These are phyloP conservation scores for Venturia carpophila DNA, from an alignment of 2,329 filamentous ascomycete species.

Conservation along the genomic window DNA sequence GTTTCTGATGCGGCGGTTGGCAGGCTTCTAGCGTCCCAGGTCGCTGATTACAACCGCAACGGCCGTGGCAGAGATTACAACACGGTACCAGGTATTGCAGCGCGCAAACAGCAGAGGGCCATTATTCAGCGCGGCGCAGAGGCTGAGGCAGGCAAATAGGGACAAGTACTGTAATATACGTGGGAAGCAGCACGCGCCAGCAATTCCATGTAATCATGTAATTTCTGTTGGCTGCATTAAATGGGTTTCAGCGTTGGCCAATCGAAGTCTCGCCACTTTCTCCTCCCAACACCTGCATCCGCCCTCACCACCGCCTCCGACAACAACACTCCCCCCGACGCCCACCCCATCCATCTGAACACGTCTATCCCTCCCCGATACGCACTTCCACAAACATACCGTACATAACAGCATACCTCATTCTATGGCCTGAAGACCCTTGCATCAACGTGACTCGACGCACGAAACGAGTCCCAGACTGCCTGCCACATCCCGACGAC, in stretches of 20 bases:
- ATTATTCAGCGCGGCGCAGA: background rate
- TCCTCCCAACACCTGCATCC: background rate
- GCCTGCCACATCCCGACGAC: conserved; percentile 7
- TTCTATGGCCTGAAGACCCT: background rate
- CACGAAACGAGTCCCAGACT: background rate
- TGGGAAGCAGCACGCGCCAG: background rate
- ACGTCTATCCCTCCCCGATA: conserved; percentile 4
- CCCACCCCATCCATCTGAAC: background rate
- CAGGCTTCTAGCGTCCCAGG: background rate
- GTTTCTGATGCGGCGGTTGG: background rate
- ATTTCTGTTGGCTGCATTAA: conserved; percentile 9
- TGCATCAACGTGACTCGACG: background rate
- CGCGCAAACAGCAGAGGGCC: background rate
- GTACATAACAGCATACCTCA: conserved; percentile 1
- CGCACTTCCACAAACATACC: background rate
- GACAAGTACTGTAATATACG: background rate
- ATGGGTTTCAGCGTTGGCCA: background rate
- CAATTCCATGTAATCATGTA: conserved; percentile 2
- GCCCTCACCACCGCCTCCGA: background rate
- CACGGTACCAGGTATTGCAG: background rate
- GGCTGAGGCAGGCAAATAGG: background rate
- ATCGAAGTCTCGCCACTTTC: background rate
- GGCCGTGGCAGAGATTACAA: background rate
- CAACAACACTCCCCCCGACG: background rate
- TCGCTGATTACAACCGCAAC: background rate